Base-by-base conservation (phyloP, 495 filamentous ascomycete species). In the Neurospora sp. region DNA sequence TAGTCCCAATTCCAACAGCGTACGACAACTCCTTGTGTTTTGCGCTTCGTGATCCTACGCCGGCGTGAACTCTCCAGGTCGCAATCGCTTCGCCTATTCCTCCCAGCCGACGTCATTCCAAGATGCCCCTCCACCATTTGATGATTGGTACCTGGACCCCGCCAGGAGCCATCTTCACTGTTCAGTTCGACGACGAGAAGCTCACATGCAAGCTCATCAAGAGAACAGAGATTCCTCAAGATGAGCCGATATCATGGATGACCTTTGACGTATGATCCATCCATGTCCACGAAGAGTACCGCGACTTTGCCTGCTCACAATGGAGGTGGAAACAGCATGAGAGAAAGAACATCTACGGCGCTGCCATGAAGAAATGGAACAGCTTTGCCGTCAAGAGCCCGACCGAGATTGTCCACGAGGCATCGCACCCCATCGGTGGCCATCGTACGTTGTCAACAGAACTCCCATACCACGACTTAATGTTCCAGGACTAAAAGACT, bases 191-290 rank as follows among this genome's bases (percentile, higher is more conserved):
- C 83, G 92, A 93, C 79, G 91, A 93, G 79, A 87, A 86, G 27
- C 83, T 92, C 70, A 91, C 87, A 6, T 80, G 95, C 75, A 87
- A 90, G 73, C 76, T 94, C 80, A 80, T 94, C 79, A 93, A 94
- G 86, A 90, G 90, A 75, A 94, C 92, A 14, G 87, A 90, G 62
- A 94, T 94, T 74, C 91, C 92, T 10, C 83, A 91, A 46, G 90
- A 93, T 69, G 92, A 96, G 83, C 91, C 93, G 4, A 95, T 96
- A 78, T 94, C 92, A 76, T 96, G 93, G 93, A 94, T 96, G 90
- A 91, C 91, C 49, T 93, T 95, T 77, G 91, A 93, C 78, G 91
- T 92, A 84, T 81, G 88, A 81, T 18, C 35, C 35, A 46, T 27
- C 9, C 39, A 42, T 66, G 37, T 16, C 71, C 60, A 39, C 31